Conservation (phyloP, 2,329 filamentous ascomycete species). For the Knoxdaviesia capensis region DNA sequence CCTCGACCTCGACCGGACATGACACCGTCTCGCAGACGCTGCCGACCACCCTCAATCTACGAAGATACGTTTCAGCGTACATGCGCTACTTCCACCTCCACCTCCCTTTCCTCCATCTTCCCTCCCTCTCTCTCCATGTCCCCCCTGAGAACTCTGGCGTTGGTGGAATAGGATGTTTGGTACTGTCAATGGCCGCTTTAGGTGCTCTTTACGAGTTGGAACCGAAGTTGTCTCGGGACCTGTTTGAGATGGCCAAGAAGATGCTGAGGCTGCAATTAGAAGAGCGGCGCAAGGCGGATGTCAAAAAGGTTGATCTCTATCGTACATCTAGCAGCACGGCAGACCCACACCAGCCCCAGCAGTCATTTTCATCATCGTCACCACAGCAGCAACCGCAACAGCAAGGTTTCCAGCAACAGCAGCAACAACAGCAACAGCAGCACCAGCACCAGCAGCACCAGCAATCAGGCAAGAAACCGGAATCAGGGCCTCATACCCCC, state of each 20-base stretch:
- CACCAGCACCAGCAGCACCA: constrained; percentile 1
- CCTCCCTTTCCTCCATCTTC: constrained; percentile 81
- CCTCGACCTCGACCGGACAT: constrained; percentile 23
- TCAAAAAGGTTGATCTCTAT: constrained; percentile 41
- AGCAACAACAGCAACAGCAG: too few relatives aligned
- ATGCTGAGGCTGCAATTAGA: constrained; percentile 89
- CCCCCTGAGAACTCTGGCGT: constrained; percentile 39
- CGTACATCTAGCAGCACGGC: constrained; percentile 14
- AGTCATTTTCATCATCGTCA: constrained; percentile 20
- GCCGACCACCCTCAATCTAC: constrained; percentile 68
- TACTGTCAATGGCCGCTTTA: constrained; percentile 62
- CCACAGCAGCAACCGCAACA: constrained; percentile 25
- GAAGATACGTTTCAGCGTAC: constrained; percentile 79
- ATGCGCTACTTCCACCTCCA: constrained; percentile 87
- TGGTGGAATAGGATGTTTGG: constrained; percentile 68
- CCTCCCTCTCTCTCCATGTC: constrained; percentile 78
- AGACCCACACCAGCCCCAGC: too few relatives aligned
- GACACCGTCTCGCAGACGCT: constrained; percentile 33
- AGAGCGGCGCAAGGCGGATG: constrained; percentile 70
- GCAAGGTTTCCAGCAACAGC: constrained; percentile 27
- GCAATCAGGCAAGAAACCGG: constrained; percentile 1
- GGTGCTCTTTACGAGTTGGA: constrained; percentile 80
- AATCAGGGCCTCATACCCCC: constrained; percentile 38
- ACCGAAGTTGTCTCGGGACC: constrained; percentile 53
- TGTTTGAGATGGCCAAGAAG: constrained; percentile 88